Evolutionary conservation across 148 eudicot genomes (phyloP), one percentile per base, ranked within the genome.

Genomic region (Rhododendron ovatum): DNA sequence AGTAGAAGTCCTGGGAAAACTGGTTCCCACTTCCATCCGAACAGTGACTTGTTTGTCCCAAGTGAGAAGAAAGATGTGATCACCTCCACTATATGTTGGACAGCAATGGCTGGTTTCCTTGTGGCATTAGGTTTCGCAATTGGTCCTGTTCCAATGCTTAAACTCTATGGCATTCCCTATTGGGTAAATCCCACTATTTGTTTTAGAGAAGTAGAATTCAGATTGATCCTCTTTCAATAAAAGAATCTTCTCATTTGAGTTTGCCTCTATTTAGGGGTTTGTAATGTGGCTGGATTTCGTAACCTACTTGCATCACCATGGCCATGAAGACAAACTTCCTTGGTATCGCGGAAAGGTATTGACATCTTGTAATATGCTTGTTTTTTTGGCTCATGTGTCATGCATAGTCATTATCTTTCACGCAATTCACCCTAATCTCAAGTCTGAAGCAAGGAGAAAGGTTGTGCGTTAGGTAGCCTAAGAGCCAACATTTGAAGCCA

Each of bases 41-140:
- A 86, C 83, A 92, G 93, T 43, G 89, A 90, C 22, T 87, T 92
- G 85, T 92, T 91, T 87, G 87, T 78, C 35, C 91, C 93, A 26
- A 84, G 61, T 13, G 93, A 92, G 80, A 89, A 82, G 87, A 89
- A 91, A 65, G 89, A 91, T 84, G 89, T 92, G 69, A 89, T 91
- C 86, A 92, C 92, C 1, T 92, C 94, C 1, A 88, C 94, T 2
- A 47, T 89, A 20, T 92, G 94, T 82, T 92, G 94, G 94, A 63
- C 82, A 7, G 88, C 91, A 39, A 89, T 92, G 94, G 92, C 87
- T 84, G 88, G 90, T 4, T 57, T 90, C 81, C 92, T 92, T 47
- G 84, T 87, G 26, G 89, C 86, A 3, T 35, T 91, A 63, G 84
- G 79, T 39, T 91, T 89, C 84, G 74, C 75, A n/a, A 83, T 92